phyloP scores from a whole-genome alignment of 306 rosid genomes.

The Quercus dentata region DNA sequence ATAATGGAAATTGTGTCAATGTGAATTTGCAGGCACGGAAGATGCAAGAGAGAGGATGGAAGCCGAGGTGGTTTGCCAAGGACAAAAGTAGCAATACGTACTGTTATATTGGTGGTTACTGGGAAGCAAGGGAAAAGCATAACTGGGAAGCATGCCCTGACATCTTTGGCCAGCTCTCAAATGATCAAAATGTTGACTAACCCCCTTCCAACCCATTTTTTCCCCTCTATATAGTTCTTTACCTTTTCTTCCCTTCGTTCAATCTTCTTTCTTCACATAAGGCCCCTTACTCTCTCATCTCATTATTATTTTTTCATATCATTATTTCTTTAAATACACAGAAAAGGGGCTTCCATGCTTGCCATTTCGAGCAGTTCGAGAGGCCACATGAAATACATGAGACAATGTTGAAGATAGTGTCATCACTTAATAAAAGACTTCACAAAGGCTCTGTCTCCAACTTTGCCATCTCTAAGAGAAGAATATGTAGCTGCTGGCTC shows the following conservation, averaged over 20 bases:
- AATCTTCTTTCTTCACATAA: neutral
- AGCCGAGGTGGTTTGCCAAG: slow-evolving; percentile 88
- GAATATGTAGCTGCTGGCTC: neutral
- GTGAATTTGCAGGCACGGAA: slow-evolving; percentile 60
- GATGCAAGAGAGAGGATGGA: slow-evolving; percentile 94
- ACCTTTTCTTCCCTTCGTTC: neutral
- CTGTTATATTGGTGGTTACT: slow-evolving; percentile 76
- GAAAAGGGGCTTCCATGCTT: neutral
- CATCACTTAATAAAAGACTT: neutral
- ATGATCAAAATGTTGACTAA: slow-evolving; percentile 26
- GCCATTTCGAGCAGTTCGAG: neutral
- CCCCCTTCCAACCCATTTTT: neutral
- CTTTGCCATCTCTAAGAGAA: neutral
- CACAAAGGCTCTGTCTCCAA: neutral
- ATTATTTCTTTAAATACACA: neutral
- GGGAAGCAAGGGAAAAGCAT: slow-evolving; percentile 76
- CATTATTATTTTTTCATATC: neutral
- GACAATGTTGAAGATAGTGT: neutral
- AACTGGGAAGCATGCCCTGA: slow-evolving; percentile 80
- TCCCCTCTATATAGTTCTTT: neutral
- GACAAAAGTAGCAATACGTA: slow-evolving; percentile 56
- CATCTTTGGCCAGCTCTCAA: slow-evolving; percentile 64
- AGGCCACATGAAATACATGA: neutral
- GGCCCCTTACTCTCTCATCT: neutral
- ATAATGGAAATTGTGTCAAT: neutral